Conservation (phyloP, 2,329 filamentous ascomycete genomes). For the Atkinsonella texensis region DNA sequence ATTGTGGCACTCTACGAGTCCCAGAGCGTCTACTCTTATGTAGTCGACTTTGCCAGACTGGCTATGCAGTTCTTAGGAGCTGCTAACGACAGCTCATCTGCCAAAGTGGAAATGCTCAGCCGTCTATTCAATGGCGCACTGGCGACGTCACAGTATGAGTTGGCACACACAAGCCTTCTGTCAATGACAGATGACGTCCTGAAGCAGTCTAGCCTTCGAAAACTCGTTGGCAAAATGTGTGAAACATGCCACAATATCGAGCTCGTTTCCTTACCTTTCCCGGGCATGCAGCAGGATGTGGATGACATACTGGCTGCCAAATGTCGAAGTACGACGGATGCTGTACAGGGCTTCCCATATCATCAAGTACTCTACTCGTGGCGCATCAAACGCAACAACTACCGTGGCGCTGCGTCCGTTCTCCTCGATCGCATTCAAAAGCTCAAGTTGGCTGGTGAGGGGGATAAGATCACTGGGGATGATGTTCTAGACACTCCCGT, state of each 20-base stretch:
- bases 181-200: slow-evolving; percentile 61
- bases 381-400: slow-evolving; percentile 73
- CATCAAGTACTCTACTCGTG: slow-evolving; percentile 88
- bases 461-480: slow-evolving; percentile 40
- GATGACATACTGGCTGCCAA: slow-evolving; percentile 66
- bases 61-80: slow-evolving; percentile 50
- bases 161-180: slow-evolving; percentile 69
- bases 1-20: slow-evolving; percentile 72
- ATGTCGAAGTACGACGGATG: slow-evolving; percentile 56
- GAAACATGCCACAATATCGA: slow-evolving; percentile 52
- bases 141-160: slow-evolving; percentile 65
- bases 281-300: slow-evolving; percentile 63
- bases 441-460: slow-evolving; percentile 45
- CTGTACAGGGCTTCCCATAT: slow-evolving; percentile 61
- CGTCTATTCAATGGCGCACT: slow-evolving; percentile 76
- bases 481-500: slow-evolving; percentile 52
- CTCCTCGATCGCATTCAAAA: slow-evolving; percentile 53
- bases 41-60: slow-evolving; percentile 71
- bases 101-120: slow-evolving; percentile 62
- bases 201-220: slow-evolving; percentile 58
- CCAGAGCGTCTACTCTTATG: slow-evolving; percentile 63
- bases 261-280: slow-evolving; percentile 67
- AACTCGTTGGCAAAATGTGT: slow-evolving; percentile 58
- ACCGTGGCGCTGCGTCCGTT: slow-evolving; percentile 61
- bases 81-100: slow-evolving; percentile 21